Base-by-base conservation (phyloP, 208 protist genomes). In the Trypanosoma avium region DNA sequence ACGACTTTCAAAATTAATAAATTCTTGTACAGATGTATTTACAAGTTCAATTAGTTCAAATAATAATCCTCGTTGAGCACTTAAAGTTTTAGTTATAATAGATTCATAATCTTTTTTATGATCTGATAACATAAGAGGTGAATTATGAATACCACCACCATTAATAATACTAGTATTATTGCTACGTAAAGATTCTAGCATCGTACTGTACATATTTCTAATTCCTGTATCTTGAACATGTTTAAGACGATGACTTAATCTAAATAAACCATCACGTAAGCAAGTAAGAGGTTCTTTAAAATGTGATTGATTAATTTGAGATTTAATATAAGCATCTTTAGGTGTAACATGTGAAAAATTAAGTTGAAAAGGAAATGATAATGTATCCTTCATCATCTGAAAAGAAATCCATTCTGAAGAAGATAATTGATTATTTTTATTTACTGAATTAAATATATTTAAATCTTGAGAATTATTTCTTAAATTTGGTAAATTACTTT, bases 191-290 rank as follows among this genome's bases (percentile, higher is more conserved):
- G 29, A 35, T 26, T 76, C 72, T 17, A 59, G 58, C 57, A 78
- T 67, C 4, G 70, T 53, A 30, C n/a, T 35, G 68, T 88, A 82
- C 10, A 88, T 49, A 17, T 42, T 64, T 1, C 72, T 53, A 40
- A 90, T 43, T 5, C 71, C 79, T 19, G 40, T 24, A 33, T 86
- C 79, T 38, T 83, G 77, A 0, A 65, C 35, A 2, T 57, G 68
- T 67, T 90, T 86, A 27, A 90, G 67, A 21, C 77, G 79, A n/a
- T 53, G 76, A 63, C 62, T 72, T 30, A 82, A 70, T n/a, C 73
- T 77, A 48, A 84, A 62, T 24, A 79, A 19, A 43, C 73, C 60
- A 32, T 83, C 79, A 17, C 77, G 67, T 17, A 73, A 47, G 38
- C 72, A 50, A 38, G 30, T 71, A 29, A 89, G 67, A 19, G 69